Base-by-base conservation (phyloP, 805 yeast species). In the Zygosaccharomyces gambellarensis region DNA sequence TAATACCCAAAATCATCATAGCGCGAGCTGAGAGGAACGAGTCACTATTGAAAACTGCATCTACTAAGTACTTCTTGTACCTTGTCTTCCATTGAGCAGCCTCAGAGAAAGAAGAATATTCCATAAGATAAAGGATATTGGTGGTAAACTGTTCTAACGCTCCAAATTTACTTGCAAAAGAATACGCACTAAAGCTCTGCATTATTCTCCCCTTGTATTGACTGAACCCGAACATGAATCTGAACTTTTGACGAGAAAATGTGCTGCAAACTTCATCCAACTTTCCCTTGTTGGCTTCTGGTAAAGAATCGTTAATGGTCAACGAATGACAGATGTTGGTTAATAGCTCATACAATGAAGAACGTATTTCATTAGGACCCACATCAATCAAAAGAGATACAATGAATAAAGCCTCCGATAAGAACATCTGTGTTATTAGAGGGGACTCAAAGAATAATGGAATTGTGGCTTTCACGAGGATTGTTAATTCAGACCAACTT, bases 251-350 rank as follows among this genome's bases (percentile, higher is more conserved):
- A n/a, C 84, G 80, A 45, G 74, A 68, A 43, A 73, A 68, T 10
- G 60, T 62, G 5, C 54, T 60, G 17, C 69, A 75, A 2, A 82
- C 73, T 0, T 71, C 68, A 45, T 75, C 75, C 19, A 87, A 72
- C 9, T 71, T 63, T 2, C 60, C 56, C 50, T 69, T 71, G 31
- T 71, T 71, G 3, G 62, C 62, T 2, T 57, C 63, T 1, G 79
- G 63, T n/a, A 85, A 63, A 21, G 71, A 70, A 1, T 81, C 81
- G 51, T 79, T 82, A 17, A 81, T 75, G 11, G 81, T 69, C 55
- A 84, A 79, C 0, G 94, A 79, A 57, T 86, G 94, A 39, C 87
- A 74, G 2, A 85, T 74, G 58, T 87, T 85, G 59, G 82, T 73
- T 17, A 84, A 64, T 39, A 87, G 65, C 51, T 80, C 81, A 56